Base-by-base conservation (phyloP, 305 asterid genomes). In the Andrographis paniculata region DNA sequence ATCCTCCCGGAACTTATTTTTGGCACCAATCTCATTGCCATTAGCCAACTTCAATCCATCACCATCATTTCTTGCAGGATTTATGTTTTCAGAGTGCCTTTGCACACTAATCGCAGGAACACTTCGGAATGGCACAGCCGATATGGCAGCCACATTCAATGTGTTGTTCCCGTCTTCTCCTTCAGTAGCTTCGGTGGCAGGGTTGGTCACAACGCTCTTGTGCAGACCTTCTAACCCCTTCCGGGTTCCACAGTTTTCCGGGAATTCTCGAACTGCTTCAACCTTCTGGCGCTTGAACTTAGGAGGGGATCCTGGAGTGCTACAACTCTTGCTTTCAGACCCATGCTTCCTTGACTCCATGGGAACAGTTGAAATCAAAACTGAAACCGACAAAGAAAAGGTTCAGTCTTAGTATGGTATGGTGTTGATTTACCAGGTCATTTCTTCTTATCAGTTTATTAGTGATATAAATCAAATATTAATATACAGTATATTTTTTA, bases 111-210 rank as follows among this genome's bases (percentile, higher is more conserved):
- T 8, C 0, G 45, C 5, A 1, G 68, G 55, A 16, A 55, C 2
- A 59, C 53, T 33, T 40, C 62, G 60, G 53, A 68, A 49, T 14
- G 75, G 78, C 27, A 40, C 53, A 17, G 59, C 71, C 7, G 39
- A 17, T 14, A 56, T 50, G 22, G 56, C 62, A 15, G 2, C 45
- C 19, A 4, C 59, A 49, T 0, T 8, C 14, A 20, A 28, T 20
- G 17, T 42, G 5, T 10, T 27, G 10, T 50, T 11, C 37, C 17
- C 4, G 20, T 6, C 15, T 15, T 45, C 43, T 61, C 38, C 2
- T 11, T n/a, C n/a, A n/a, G 28, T 23, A 23, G 28, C 28, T 23
- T 3, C 14, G 31, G 19, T 19, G 13, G 17, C 17, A n/a, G 22
- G n/a, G n/a, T n/a, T n/a, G n/a, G n/a, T n/a, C n/a, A 20, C 36